phyloP scores from a whole-genome alignment of 116 monocot genomes.

The Trichopus zeylanicus region DNA sequence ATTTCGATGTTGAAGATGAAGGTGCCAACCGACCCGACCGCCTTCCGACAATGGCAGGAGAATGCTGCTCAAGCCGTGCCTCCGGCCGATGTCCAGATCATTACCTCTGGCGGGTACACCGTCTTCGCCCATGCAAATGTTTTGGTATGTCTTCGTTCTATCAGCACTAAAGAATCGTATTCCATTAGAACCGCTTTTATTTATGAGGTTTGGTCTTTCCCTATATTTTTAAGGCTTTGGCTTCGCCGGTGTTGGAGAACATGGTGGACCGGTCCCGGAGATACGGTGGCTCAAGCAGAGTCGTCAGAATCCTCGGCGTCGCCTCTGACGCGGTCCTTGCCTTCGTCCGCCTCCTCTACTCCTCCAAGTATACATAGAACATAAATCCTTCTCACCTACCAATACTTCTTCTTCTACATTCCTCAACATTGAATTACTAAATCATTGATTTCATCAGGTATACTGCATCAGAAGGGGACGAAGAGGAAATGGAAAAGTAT shows the following conservation, averaged over 20 bases:
- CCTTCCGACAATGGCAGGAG: not conserved
- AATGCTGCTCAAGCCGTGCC: not conserved
- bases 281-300: not conserved
- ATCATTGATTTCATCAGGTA: too few species aligned
- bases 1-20: not conserved
- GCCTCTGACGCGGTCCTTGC: constrained; percentile 52
- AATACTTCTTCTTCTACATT: too few species aligned
- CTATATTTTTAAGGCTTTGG: constrained; percentile 24
- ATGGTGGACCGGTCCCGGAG: constrained; percentile 21
- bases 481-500: constrained; percentile 41
- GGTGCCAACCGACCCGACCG: not conserved
- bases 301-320: constrained; percentile 57
- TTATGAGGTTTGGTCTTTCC: not conserved
- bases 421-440: too few species aligned
- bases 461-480: constrained; percentile 4
- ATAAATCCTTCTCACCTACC: too few species aligned
- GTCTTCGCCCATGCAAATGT: constrained; percentile 42
- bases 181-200: too few species aligned
- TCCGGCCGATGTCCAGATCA: constrained; percentile 13
- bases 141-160: constrained; percentile 29
- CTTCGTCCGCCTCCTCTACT: constrained; percentile 62
- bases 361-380: constrained; percentile 5
- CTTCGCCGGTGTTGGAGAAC: constrained; percentile 59
- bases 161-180: too few species aligned
- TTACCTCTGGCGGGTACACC: constrained; percentile 25